Evolutionary conservation across 768 basidiomycete species (phyloP).

Genomic region (Candolleomyces efflorescens): DNA sequence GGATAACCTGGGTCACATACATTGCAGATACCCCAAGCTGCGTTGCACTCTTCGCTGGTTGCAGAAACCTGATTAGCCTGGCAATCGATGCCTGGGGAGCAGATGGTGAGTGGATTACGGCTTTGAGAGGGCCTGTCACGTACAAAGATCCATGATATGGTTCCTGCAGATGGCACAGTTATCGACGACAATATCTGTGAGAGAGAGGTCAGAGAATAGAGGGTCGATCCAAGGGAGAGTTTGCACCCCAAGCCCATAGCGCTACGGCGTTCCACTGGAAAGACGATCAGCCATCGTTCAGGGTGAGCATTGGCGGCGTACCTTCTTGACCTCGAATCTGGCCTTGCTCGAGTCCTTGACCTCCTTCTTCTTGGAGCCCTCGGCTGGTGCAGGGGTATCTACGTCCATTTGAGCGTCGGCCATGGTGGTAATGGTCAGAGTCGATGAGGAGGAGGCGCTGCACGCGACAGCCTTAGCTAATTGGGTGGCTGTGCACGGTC

Average conservation of each 20-base stretch:
- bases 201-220: constrained; percentile 7
- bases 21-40: constrained; percentile 99
- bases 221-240: not conserved
- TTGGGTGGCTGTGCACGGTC: constrained; percentile 11
- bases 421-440: constrained; percentile 24
- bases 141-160: constrained; percentile 99
- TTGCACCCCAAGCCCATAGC: constrained; percentile 96
- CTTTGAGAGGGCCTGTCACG: constrained; percentile 23
- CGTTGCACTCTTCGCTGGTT: constrained; percentile 94
- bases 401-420: constrained; percentile 60
- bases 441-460: not conserved
- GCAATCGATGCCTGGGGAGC: constrained; percentile 89
- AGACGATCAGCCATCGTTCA: constrained; percentile 1
- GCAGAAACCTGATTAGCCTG: constrained; percentile 99
- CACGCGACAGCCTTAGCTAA: constrained; percentile 6
- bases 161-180: constrained; percentile 99
- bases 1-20: constrained; percentile 38
- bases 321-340: constrained; percentile 99
- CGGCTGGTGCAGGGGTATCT: constrained; percentile 36
- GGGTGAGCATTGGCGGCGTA: constrained; percentile 24
- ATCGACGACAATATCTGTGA: constrained; percentile 92
- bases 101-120: constrained; percentile 6
- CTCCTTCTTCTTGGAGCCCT: constrained; percentile 43
- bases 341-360: constrained; percentile 67
- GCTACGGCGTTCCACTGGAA: constrained; percentile 97